Evolutionary conservation across 78 protist genomes (phyloP).

Genomic region (Pigoraptor vietnamica): DNA sequence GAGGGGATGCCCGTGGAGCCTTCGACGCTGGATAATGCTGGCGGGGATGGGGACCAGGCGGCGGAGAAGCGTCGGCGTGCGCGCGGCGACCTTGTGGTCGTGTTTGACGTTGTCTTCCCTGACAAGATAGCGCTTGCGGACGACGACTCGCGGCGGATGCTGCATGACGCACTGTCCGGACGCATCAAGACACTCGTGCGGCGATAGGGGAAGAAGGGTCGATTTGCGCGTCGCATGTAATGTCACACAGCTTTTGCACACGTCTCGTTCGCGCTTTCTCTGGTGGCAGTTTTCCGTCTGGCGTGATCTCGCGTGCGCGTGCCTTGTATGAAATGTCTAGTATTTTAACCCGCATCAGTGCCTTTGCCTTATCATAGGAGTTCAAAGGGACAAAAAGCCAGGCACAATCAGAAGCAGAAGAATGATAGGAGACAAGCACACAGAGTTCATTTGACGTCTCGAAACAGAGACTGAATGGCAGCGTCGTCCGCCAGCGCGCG

Average conservation of each 20-base stretch:
- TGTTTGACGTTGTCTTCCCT: neutral
- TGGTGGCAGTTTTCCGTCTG: no score
- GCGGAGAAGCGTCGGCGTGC: no score
- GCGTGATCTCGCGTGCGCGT: no score
- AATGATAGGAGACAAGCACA: no score
- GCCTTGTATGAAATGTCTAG: no score
- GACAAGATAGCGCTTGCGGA: neutral
- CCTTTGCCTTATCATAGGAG: no score
- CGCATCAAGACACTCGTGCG: neutral
- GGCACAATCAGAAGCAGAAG: no score
- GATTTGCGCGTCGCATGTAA: neutral
- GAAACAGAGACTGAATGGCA: neutral
- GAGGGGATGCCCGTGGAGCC: neutral
- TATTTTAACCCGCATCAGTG: no score
- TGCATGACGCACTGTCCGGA: neutral
- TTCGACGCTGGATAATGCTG: no score
- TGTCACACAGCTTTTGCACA: neutral
- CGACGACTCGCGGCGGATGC: neutral
- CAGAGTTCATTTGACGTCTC: neutral
- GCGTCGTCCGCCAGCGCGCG: neutral
- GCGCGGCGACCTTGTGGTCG: neutral
- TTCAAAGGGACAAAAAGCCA: no score
- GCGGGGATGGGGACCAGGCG: neutral
- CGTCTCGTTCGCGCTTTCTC: no score
- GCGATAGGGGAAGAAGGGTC: neutral